Percentiles rank a stretch among this genome's conserved stretches.
Conservation (phyloP, 2,329 filamentous ascomycete genomes). For the Ceratocystis cacaofunesta region DNA sequence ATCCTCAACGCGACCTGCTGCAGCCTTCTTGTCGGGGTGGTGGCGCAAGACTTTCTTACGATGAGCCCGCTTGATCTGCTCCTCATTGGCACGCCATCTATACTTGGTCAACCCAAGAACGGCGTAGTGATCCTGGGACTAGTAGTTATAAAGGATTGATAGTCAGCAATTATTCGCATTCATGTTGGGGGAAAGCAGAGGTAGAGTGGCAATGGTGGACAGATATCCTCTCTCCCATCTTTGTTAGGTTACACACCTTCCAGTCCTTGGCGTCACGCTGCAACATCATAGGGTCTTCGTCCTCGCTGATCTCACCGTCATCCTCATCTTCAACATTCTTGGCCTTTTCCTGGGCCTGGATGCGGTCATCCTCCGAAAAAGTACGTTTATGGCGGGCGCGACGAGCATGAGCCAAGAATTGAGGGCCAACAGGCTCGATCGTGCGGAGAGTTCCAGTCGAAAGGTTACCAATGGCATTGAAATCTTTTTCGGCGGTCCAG, state of each 20-base stretch:
- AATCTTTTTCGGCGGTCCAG: constrained; percentile 82
- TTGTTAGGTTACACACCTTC: constrained; percentile 54
- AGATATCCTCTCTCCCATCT: background rate
- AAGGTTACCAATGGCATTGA: constrained; percentile 67
- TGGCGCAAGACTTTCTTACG: constrained; percentile 99
- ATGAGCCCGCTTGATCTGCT: constrained; percentile 97
- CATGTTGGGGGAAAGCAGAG: background rate
- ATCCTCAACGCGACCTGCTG: constrained; percentile 71
- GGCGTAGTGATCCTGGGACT: constrained; percentile 95
- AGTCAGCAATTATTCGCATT: background rate
- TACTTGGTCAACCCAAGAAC: constrained; percentile 87
- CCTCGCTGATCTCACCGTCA: constrained; percentile 79
- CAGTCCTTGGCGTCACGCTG: constrained; percentile 94
- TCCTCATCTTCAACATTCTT: constrained; percentile 93
- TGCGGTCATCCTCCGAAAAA: constrained; percentile 95
- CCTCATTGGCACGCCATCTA: constrained; percentile 82
- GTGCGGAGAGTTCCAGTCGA: constrained; percentile 68
- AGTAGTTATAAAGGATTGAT: background rate
- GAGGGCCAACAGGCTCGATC: constrained; percentile 89
- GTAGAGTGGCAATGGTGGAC: background rate
- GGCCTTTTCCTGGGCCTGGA: constrained; percentile 85
- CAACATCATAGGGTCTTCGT: constrained; percentile 85
- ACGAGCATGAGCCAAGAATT: constrained; percentile 94
- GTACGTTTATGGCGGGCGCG: constrained; percentile 93
- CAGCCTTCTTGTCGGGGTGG: constrained; percentile 97